phyloP scores from a whole-genome alignment of 2,329 filamentous ascomycete species.

The Lachnellula arida region DNA sequence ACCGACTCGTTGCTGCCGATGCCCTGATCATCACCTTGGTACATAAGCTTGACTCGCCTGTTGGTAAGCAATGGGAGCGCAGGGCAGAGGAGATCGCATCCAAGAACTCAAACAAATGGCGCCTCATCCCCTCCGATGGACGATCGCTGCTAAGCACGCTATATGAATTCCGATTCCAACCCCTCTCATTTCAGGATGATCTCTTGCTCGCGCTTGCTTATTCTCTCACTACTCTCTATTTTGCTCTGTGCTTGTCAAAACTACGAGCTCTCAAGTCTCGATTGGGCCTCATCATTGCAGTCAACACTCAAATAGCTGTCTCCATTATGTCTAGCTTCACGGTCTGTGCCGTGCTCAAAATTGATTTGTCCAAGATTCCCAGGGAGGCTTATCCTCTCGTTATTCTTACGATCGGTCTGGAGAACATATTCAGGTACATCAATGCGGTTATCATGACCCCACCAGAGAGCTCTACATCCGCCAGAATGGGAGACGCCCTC shows the following conservation, averaged over 20 bases:
- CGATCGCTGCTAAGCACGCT: constrained; percentile 52
- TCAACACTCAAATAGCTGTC: constrained; percentile 63
- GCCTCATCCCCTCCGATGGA: constrained; percentile 58
- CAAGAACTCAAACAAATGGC: constrained; percentile 50
- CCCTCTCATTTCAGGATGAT: constrained; percentile 64
- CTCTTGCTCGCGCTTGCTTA: constrained; percentile 62
- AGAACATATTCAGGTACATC: constrained; percentile 74
- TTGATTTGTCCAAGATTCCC: constrained; percentile 71
- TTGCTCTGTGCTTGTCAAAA: constrained; percentile 62
- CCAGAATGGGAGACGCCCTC: constrained; percentile 67
- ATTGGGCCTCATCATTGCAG: constrained; percentile 65
- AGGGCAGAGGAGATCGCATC: constrained; percentile 51
- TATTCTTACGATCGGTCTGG: constrained; percentile 68
- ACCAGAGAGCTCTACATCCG: constrained; percentile 61
- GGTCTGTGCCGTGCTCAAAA: constrained; percentile 68
- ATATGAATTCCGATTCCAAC: constrained; percentile 75
- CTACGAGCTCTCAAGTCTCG: constrained; percentile 72
- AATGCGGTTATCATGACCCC: constrained; percentile 72
- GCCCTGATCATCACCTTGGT: constrained; percentile 74
- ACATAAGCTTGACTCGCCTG: constrained; percentile 59
- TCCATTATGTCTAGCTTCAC: constrained; percentile 78
- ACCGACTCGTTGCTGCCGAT: constrained; percentile 65
- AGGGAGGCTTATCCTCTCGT: constrained; percentile 71
- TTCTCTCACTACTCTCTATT: constrained; percentile 57
- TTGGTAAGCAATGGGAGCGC: constrained; percentile 61